A percentile compares a stretch with the other conserved stretches of the same genome.
Evolutionary conservation across 768 basidiomycete species (phyloP).

Genomic region (Termitomyces sp.): DNA sequence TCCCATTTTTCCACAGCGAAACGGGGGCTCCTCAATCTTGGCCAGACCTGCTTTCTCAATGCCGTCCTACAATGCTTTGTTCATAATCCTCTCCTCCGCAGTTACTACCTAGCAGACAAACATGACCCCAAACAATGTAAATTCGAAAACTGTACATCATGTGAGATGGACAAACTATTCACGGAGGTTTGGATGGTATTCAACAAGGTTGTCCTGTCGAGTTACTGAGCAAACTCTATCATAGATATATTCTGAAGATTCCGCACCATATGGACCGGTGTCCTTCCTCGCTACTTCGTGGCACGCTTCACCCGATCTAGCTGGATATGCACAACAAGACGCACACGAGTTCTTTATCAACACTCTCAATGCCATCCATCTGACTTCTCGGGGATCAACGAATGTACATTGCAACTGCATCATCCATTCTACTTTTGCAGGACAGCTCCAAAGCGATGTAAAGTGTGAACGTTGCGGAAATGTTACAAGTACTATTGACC

Average conservation of each 20-base stretch:
- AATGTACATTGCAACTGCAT: slow-evolving; percentile 84
- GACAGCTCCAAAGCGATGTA: slow-evolving; percentile 83
- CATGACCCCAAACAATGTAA: slow-evolving; percentile 76
- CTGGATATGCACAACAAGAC: slow-evolving; percentile 93
- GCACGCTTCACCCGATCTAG: slow-evolving; percentile 73
- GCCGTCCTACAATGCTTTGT: slow-evolving; percentile 85
- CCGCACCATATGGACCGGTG: slow-evolving; percentile 70
- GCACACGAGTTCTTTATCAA: slow-evolving; percentile 87
- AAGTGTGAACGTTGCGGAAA: slow-evolving; percentile 82
- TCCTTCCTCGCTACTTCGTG: slow-evolving; percentile 82
- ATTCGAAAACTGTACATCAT: slow-evolving; percentile 72
- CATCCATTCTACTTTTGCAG: slow-evolving; percentile 86
- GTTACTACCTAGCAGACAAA: slow-evolving; percentile 86
- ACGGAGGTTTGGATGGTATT: slow-evolving; percentile 46
- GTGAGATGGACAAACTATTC: slow-evolving; percentile 89
- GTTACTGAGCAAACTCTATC: background rate
- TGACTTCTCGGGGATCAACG: slow-evolving; percentile 66
- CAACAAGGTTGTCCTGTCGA: background rate
- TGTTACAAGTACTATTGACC: slow-evolving; percentile 75
- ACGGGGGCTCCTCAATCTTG: slow-evolving; percentile 82
- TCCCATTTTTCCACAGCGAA: slow-evolving; percentile 40
- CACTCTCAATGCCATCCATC: slow-evolving; percentile 83
- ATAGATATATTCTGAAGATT: slow-evolving; percentile 53
- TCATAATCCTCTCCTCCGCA: slow-evolving; percentile 84
- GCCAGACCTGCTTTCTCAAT: slow-evolving; percentile 92